These are phyloP conservation scores for Jaenimonas drosophilae DNA, from an alignment of 208 protist species.

Conservation along the genomic window DNA sequence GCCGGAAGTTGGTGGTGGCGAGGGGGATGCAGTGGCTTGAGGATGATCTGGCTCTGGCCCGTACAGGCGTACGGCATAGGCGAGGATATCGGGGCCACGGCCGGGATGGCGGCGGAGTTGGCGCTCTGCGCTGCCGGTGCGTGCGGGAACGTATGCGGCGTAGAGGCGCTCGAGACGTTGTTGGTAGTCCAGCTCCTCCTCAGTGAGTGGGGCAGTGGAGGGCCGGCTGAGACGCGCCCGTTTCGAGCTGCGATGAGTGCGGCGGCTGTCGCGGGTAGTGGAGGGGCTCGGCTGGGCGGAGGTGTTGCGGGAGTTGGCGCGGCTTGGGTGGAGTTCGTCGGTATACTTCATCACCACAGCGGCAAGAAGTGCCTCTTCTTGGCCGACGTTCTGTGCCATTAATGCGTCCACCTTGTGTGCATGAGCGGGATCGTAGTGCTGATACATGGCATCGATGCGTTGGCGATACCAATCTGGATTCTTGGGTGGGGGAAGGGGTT, in stretches of 20 bases:
- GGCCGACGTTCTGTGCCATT: slow-evolving; percentile 11
- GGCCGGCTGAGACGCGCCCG: no score
- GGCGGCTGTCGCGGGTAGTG: not conserved
- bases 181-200: slow-evolving; percentile 7
- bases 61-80: slow-evolving; percentile 13
- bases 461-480: slow-evolving; percentile 1
- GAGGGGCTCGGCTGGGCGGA: not conserved
- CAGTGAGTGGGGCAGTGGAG: not conserved
- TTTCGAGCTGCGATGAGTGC: no score
- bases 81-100: slow-evolving; percentile 19
- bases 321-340: not conserved
- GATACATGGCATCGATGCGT: slow-evolving; percentile 11
- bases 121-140: slow-evolving; percentile 10
- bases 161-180: slow-evolving; percentile 16
- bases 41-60: slow-evolving; percentile 14
- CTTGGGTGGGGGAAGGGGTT: not conserved
- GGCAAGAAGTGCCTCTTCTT: slow-evolving; percentile 17
- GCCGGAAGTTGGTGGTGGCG: not conserved
- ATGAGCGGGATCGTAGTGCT: slow-evolving; percentile 21
- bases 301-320: not conserved
- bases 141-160: slow-evolving; percentile 13
- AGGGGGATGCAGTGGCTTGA: not conserved
- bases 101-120: slow-evolving; percentile 21
- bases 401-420: slow-evolving; percentile 10
- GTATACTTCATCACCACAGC: slow-evolving; percentile 18